Conservation (phyloP, 352 stramenopile species). For the Nothophytophthora sp. region DNA sequence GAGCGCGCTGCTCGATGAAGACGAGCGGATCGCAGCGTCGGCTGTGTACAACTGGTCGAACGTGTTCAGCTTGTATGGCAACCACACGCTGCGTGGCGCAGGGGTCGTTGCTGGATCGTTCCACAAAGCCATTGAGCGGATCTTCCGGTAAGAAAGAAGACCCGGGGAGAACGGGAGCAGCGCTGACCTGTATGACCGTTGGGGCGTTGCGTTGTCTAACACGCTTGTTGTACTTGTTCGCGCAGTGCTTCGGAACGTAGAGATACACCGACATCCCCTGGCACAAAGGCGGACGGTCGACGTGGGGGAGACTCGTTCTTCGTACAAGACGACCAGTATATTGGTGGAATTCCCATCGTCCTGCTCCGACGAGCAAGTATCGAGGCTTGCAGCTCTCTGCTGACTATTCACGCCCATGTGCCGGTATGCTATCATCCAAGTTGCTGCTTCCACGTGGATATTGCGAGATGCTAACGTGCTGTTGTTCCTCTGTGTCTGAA, state of each 20-base stretch:
- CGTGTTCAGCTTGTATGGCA: slow-evolving; percentile 80
- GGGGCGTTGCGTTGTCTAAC: too few relatives aligned
- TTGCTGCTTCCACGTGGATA: neutral
- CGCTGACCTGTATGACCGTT: too few relatives aligned
- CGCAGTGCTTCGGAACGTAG: slow-evolving; percentile 31
- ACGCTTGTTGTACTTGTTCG: neutral
- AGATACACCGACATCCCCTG: slow-evolving; percentile 29
- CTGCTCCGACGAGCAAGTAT: slow-evolving; percentile 73
- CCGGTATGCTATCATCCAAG: slow-evolving; percentile 32
- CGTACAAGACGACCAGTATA: slow-evolving; percentile 59
- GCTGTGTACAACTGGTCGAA: slow-evolving; percentile 87
- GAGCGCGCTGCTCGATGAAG: slow-evolving; percentile 74
- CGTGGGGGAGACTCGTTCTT: slow-evolving; percentile 50
- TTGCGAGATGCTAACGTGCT: neutral
- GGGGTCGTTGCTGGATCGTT: slow-evolving; percentile 80
- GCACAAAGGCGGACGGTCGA: slow-evolving; percentile 36
- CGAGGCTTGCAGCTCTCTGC: slow-evolving; percentile 78
- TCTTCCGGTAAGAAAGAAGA: slow-evolving; percentile 57
- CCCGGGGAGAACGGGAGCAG: too few relatives aligned
- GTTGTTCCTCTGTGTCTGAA: neutral
- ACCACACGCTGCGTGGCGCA: slow-evolving; percentile 77
- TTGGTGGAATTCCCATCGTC: slow-evolving; percentile 77
- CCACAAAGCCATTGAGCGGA: slow-evolving; percentile 77
- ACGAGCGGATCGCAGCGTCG: slow-evolving; percentile 77
- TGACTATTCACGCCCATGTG: slow-evolving; percentile 82